Evolutionary conservation across 2,329 filamentous ascomycete species (phyloP).

Genomic region (Ramularia collo-cygni): DNA sequence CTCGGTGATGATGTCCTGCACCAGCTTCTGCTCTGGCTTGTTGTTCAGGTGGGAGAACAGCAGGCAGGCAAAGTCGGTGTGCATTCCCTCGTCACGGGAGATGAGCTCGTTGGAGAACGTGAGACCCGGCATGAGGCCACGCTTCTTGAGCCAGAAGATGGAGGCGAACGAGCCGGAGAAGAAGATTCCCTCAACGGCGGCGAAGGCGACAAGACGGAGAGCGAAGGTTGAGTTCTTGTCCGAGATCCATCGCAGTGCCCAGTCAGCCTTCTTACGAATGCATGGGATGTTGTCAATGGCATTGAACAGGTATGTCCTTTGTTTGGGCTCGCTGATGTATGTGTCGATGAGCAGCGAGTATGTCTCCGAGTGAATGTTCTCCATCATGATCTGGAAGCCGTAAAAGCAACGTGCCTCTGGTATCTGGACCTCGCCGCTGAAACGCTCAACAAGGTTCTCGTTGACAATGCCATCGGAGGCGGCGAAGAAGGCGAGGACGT

Average conservation of each 20-base stretch:
- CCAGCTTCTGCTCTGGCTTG: slow-evolving; percentile 73
- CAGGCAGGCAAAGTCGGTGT: slow-evolving; percentile 98
- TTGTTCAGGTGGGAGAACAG: slow-evolving; percentile 96
- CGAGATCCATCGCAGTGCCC: slow-evolving; percentile 90
- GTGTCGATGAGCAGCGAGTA: slow-evolving; percentile 99
- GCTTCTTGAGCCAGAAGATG: slow-evolving; percentile 99
- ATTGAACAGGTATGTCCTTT: slow-evolving; percentile 92
- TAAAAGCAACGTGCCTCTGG: slow-evolving; percentile 99
- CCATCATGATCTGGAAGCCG: slow-evolving; percentile 99
- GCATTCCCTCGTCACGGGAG: slow-evolving; percentile 97
- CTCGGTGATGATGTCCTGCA: slow-evolving; percentile 85
- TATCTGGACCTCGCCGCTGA: slow-evolving; percentile 93
- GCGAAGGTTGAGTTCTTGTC: slow-evolving; percentile 93
- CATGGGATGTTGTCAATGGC: slow-evolving; percentile 98
- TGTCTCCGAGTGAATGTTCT: slow-evolving; percentile 99
- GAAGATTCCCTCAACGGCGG: slow-evolving; percentile 98
- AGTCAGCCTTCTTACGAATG: slow-evolving; percentile 98
- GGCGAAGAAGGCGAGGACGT: slow-evolving; percentile 98
- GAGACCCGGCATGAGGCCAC: slow-evolving; percentile 94
- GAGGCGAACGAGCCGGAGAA: slow-evolving; percentile 98
- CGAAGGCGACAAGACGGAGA: slow-evolving; percentile 91
- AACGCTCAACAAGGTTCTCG: slow-evolving; percentile 97
- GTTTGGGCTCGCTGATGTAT: slow-evolving; percentile 96
- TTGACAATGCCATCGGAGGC: slow-evolving; percentile 99
- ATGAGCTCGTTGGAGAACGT: slow-evolving; percentile 99